Conservation (phyloP, 2,329 filamentous ascomycete species). For the Parastagonospora nodorum region DNA sequence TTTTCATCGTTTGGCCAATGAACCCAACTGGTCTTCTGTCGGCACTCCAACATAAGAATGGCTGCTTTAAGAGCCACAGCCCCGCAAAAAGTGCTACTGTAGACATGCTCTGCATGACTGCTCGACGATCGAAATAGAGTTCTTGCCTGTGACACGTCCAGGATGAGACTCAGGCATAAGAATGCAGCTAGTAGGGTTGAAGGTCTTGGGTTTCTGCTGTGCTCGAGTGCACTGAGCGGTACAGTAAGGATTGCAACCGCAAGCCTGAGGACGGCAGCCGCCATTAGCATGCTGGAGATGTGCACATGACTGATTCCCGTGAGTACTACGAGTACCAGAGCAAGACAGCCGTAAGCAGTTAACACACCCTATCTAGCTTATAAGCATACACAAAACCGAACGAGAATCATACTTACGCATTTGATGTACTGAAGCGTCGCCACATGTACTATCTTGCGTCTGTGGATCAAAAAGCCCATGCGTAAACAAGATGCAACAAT, state of each 20-base stretch:
- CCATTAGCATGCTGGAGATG: conserved; percentile 27
- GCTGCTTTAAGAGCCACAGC: conserved; percentile 21
- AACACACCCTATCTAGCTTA: conserved; percentile 18
- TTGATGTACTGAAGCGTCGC: conserved; percentile 10
- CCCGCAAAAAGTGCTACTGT: conserved; percentile 14
- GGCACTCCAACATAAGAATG: conserved; percentile 26
- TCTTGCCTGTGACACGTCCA: conserved; percentile 17
- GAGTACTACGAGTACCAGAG: conserved; percentile 35
- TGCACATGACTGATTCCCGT: conserved; percentile 13
- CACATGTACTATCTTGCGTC: conserved; percentile 38
- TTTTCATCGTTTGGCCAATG: conserved; percentile 22
- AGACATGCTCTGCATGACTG: conserved; percentile 4
- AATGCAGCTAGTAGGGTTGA: conserved; percentile 19
- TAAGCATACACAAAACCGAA: conserved; percentile 9
- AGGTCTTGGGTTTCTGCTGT: conserved; percentile 17
- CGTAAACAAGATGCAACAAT: conserved; percentile 41
- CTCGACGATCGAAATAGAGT: conserved; percentile 16
- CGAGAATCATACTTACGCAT: not conserved
- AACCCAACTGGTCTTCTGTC: conserved; percentile 30
- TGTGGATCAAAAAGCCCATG: conserved; percentile 29
- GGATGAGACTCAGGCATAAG: conserved; percentile 17
- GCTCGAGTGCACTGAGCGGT: conserved; percentile 15
- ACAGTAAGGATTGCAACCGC: conserved; percentile 22
- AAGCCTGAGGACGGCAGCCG: conserved; percentile 32
- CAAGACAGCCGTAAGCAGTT: conserved; percentile 20